phyloP scores from a whole-genome alignment of 495 filamentous ascomycete species.

The Penicillium tannophilum region DNA sequence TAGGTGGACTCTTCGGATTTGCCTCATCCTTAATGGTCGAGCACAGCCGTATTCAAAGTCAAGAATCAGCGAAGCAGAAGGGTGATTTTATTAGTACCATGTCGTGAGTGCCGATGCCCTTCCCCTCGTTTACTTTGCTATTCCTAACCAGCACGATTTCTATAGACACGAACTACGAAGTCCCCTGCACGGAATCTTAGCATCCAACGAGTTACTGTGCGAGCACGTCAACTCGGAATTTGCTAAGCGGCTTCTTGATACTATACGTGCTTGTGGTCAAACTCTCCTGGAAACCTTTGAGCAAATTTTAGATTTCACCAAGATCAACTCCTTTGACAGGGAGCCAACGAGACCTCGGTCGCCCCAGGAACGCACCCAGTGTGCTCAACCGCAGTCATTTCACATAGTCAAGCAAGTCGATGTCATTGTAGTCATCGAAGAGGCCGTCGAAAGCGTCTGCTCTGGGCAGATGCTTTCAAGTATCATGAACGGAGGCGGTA shows the following conservation, averaged over 20 bases:
- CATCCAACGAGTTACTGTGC: conserved; percentile 59
- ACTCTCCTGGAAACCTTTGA: conserved; percentile 68
- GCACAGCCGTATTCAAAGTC: conserved; percentile 50
- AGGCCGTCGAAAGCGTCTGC: conserved; percentile 13
- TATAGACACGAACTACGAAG: conserved; percentile 63
- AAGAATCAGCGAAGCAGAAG: conserved; percentile 51
- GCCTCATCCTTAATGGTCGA: conserved; percentile 62
- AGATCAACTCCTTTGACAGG: conserved; percentile 49
- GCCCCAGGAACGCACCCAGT: background rate
- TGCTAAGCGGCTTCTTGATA: conserved; percentile 53
- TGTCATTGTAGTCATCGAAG: conserved; percentile 10
- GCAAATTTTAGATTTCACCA: conserved; percentile 61
- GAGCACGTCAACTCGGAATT: conserved; percentile 51
- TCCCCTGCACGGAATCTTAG: conserved; percentile 64
- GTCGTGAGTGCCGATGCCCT: conserved; percentile 30
- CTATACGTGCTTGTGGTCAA: conserved; percentile 58
- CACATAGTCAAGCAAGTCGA: conserved; percentile 8
- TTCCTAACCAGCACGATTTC: background rate
- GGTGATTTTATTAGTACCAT: conserved; percentile 67
- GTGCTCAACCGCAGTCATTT: background rate
- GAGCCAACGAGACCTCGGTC: background rate
- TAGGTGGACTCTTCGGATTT: conserved; percentile 52
- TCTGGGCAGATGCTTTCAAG: conserved; percentile 6
- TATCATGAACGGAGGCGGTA: background rate
- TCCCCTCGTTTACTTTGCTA: background rate